A percentile compares a stretch with the other conserved stretches of the same genome.
These are phyloP conservation scores for Centaurea solstitialis DNA, from an alignment of 129 eudicot genomes.

Conservation along the genomic window DNA sequence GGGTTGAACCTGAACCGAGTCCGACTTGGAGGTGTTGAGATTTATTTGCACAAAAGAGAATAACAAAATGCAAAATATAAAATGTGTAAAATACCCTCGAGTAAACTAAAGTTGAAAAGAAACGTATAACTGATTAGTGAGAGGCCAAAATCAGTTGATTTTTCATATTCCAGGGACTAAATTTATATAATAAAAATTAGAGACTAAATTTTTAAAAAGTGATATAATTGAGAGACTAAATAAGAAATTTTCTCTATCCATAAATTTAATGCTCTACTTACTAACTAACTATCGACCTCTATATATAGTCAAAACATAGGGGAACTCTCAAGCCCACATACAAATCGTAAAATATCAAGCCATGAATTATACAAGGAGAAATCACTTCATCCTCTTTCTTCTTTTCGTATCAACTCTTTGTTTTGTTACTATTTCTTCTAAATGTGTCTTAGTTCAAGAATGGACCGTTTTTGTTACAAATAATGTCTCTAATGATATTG, in stretches of 20 bases:
- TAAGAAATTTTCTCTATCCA: neutral
- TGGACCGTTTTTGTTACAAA: neutral
- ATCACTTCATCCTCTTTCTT: neutral
- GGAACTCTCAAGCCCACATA: neutral
- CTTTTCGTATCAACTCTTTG: neutral
- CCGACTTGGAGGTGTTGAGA: too few relatives aligned
- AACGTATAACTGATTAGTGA: neutral
- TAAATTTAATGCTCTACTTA: neutral
- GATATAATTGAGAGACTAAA: neutral
- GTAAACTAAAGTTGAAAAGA: too few relatives aligned
- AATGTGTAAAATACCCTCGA: too few relatives aligned
- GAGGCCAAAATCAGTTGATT: neutral
- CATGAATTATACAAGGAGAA: neutral
- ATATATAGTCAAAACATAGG: neutral
- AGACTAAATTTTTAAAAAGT: neutral
- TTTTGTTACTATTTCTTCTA: neutral
- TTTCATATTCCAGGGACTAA: too few relatives aligned
- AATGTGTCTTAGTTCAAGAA: neutral
- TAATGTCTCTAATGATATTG: neutral
- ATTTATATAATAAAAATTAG: neutral
- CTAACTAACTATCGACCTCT: neutral
- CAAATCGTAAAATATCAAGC: neutral
- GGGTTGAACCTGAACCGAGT: too few relatives aligned
- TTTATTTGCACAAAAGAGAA: too few relatives aligned
- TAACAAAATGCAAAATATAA: too few relatives aligned